phyloP scores from a whole-genome alignment of 2,329 filamentous ascomycete genomes.

The Trichoderma afroharzianum region DNA sequence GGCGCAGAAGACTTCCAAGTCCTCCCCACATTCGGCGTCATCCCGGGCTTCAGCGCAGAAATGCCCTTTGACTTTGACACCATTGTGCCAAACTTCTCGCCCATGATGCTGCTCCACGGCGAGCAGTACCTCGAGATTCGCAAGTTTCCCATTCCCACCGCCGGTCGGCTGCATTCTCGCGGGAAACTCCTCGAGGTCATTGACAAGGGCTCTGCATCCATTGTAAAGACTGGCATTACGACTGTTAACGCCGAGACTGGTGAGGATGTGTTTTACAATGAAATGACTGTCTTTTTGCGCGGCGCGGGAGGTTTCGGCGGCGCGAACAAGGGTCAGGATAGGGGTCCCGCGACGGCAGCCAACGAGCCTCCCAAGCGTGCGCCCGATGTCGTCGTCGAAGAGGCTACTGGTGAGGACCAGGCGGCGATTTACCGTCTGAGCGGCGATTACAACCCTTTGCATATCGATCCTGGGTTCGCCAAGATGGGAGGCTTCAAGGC shows the following conservation, averaged over 20 bases:
- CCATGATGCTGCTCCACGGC: constrained; percentile 98
- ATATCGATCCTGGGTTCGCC: constrained; percentile 91
- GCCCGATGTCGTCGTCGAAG: constrained; percentile 80
- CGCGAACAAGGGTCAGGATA: constrained; percentile 68
- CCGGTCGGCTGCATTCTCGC: constrained; percentile 69
- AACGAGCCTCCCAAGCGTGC: constrained; percentile 74
- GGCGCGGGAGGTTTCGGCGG: constrained; percentile 90
- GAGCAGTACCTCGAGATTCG: constrained; percentile 97
- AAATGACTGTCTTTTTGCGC: constrained; percentile 87
- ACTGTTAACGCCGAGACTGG: constrained; percentile 82
- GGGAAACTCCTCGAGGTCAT: constrained; percentile 87
- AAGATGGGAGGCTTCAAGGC: constrained; percentile 92
- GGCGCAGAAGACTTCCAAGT: constrained; percentile 89
- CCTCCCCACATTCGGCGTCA: constrained; percentile 90
- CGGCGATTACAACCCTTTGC: constrained; percentile 93
- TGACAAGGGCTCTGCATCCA: constrained; percentile 88
- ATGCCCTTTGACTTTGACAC: constrained; percentile 75
- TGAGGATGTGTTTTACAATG: constrained; percentile 95
- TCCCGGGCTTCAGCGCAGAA: constrained; percentile 86
- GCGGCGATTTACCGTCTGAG: constrained; percentile 89
- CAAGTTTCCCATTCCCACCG: constrained; percentile 87
- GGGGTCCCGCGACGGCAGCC: constrained; percentile 73
- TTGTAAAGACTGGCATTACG: constrained; percentile 74
- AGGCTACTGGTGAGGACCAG: constrained; percentile 84
- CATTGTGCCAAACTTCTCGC: constrained; percentile 91